Percentiles rank a stretch among this genome's conserved stretches.
Conservation (phyloP, 2,329 filamentous ascomycete genomes). For the Calonectria ilicicola region DNA sequence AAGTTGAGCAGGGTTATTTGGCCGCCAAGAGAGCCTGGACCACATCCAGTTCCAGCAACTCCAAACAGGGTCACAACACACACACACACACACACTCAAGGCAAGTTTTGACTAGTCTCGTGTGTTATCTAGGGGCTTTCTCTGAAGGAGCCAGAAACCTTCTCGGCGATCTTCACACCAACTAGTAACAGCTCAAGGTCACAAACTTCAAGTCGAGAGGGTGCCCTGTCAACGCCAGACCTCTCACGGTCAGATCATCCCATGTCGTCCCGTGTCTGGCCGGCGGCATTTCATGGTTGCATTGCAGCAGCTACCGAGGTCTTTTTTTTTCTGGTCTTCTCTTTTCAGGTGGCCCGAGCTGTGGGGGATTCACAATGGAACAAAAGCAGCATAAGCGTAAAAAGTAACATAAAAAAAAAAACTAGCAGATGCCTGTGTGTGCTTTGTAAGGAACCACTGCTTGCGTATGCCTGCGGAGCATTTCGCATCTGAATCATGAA, state of each 20-base stretch:
- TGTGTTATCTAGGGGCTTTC: background rate
- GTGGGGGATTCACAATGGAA: background rate
- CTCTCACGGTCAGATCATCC: slow-evolving; percentile 14
- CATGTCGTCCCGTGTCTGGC: slow-evolving; percentile 11
- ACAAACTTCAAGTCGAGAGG: background rate
- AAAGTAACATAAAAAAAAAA: background rate
- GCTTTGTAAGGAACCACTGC: background rate
- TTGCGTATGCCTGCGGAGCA: background rate
- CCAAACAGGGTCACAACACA: background rate
- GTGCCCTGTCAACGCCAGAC: background rate
- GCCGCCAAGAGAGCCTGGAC: background rate
- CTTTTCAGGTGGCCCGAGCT: background rate
- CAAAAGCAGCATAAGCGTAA: background rate
- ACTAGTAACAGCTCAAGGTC: background rate
- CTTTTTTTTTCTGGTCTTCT: background rate
- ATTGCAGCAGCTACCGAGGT: slow-evolving; percentile 8
- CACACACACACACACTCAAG: too few species aligned
- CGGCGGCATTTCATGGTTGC: background rate
- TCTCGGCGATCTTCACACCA: background rate
- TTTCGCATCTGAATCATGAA: background rate
- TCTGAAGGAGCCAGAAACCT: background rate
- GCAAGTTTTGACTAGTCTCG: background rate
- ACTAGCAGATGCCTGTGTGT: background rate
- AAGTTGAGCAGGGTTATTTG: background rate
- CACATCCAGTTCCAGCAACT: background rate